Evolutionary conservation across 495 filamentous ascomycete species (phyloP).

Genomic region (Penicillium alfredii): DNA sequence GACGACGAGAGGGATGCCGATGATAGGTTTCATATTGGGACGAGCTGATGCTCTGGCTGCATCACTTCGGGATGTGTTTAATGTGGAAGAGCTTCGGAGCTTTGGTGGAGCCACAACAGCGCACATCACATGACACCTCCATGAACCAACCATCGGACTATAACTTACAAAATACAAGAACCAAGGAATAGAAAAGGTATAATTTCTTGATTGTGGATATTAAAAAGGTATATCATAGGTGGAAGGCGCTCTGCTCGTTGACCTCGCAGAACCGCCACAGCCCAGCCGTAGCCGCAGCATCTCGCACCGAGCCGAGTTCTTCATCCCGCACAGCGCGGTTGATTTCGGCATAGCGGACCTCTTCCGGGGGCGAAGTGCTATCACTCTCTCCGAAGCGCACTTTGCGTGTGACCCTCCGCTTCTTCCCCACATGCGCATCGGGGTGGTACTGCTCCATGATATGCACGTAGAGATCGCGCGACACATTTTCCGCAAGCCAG

Average conservation of each 20-base stretch:
- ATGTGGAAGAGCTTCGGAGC: conserved; percentile 10
- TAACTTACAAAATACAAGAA: not conserved
- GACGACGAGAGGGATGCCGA: conserved; percentile 59
- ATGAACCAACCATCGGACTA: too few relatives aligned
- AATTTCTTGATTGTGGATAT: too few relatives aligned
- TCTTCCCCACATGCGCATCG: conserved; percentile 68
- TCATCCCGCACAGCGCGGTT: conserved; percentile 60
- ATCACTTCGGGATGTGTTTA: too few relatives aligned
- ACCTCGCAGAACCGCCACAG: conserved; percentile 71
- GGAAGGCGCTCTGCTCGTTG: conserved; percentile 63
- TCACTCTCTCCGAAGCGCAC: conserved; percentile 9
- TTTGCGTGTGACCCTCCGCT: conserved; percentile 29
- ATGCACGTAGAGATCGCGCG: conserved; percentile 61
- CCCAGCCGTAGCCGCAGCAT: conserved; percentile 60
- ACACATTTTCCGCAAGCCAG: conserved; percentile 63
- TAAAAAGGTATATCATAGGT: too few relatives aligned
- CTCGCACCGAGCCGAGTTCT: conserved; percentile 54
- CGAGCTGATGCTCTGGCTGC: too few relatives aligned
- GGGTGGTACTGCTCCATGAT: conserved; percentile 78
- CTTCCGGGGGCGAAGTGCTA: conserved; percentile 17
- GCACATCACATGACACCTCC: conserved; percentile 9
- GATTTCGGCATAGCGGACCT: conserved; percentile 65
- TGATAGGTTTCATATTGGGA: conserved; percentile 58
- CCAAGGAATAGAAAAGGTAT: too few relatives aligned
- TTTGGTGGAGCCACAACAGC: conserved; percentile 13